Conservation (phyloP, 306 rosid genomes). For the Glycyrrhiza uralensis region DNA sequence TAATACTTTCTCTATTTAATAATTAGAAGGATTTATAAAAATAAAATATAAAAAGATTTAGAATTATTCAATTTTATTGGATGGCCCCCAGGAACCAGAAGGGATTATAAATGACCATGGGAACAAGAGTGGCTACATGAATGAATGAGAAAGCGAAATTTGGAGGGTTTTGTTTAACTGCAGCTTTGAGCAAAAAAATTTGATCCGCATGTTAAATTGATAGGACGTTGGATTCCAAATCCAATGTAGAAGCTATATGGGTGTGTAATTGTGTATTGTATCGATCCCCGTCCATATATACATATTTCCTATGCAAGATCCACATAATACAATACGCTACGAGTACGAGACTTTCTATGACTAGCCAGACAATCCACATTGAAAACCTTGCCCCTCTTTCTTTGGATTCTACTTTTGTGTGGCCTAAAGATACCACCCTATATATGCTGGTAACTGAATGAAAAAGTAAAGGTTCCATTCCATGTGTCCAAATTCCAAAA, state of each 20-base stretch:
- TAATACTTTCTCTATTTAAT: too few species aligned
- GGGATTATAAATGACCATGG: background rate
- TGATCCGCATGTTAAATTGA: background rate
- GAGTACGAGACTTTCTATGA: background rate
- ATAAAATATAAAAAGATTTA: too few species aligned
- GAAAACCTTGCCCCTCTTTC: slow-evolving; percentile 4
- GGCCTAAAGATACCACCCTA: background rate
- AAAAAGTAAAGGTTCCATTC: background rate
- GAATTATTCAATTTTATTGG: too few species aligned
- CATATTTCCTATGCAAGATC: background rate
- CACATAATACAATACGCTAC: background rate
- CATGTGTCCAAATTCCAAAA: too few species aligned
- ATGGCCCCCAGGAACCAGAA: background rate
- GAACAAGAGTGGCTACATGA: slow-evolving; percentile 24
- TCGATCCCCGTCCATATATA: slow-evolving; percentile 9
- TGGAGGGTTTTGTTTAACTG: background rate
- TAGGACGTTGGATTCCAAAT: background rate
- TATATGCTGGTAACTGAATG: slow-evolving; percentile 3
- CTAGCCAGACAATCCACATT: slow-evolving; percentile 25
- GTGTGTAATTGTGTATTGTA: too few species aligned
- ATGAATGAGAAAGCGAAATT: slow-evolving; percentile 33
- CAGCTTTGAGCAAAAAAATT: background rate
- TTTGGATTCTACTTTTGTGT: slow-evolving; percentile 29
- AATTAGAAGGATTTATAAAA: too few species aligned
- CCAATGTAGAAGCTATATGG: too few species aligned